A percentile compares a stretch with the other conserved stretches of the same genome.
phyloP scores from a whole-genome alignment of 139 green algal species.

The Nannochloris sp. region DNA sequence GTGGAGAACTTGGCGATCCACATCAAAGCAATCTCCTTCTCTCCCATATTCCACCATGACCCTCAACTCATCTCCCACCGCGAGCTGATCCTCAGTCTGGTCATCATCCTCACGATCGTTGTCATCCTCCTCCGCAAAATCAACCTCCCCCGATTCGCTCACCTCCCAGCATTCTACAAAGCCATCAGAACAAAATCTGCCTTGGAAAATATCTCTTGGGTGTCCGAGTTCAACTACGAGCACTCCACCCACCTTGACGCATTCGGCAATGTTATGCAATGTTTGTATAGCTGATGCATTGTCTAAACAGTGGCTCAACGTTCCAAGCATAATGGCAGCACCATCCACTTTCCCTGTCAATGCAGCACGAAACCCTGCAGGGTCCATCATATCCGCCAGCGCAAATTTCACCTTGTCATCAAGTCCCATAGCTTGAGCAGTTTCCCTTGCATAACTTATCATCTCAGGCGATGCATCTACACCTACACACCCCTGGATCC shows the following conservation, averaged over 20 bases:
- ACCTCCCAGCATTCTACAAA: conserved; percentile 28
- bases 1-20: conserved; percentile 20
- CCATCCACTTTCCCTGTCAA: conserved; percentile 8
- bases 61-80: neutral
- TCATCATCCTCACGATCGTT: neutral
- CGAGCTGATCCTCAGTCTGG: neutral
- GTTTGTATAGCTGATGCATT: conserved; percentile 21
- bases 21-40: conserved; percentile 28
- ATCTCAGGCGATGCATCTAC: conserved; percentile 21
- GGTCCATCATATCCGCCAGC: conserved; percentile 20
- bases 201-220: conserved; percentile 20
- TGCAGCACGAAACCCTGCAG: neutral
- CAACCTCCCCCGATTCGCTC: conserved; percentile 1
- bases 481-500: neutral
- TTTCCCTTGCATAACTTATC: conserved; percentile 11
- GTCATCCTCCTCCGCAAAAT: conserved; percentile 6
- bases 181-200: conserved; percentile 13
- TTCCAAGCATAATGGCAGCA: conserved; percentile 24
- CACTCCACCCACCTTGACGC: conserved; percentile 18
- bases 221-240: conserved; percentile 27
- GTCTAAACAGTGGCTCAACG: conserved; percentile 23
- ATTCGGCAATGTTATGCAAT: conserved; percentile 13
- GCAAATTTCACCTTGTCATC: conserved; percentile 13
- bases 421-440: conserved; percentile 8
- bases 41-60: conserved; percentile 34